Evolutionary conservation across 2,329 filamentous ascomycete species (phyloP), one percentile per base, ranked within the genome.

Genomic region (Microcera coccophila): DNA sequence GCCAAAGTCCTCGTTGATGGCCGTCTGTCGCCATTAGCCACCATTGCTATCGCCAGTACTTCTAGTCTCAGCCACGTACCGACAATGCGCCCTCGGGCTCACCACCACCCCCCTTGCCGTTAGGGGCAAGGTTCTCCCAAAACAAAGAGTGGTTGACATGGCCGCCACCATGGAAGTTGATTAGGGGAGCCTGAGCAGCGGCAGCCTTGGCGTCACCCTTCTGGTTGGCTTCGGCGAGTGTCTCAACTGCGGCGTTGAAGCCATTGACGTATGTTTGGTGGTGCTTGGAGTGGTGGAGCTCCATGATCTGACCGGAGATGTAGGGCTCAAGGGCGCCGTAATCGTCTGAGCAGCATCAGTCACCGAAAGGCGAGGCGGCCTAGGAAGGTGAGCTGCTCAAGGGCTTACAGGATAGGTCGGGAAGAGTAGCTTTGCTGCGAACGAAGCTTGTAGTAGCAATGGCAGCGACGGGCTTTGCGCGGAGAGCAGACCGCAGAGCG

Each of bases 251-350:
- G 48, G 83, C 77, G 74, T 95, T 95, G 75, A 87, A 87, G 66
- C 84, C 85, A 69, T 83, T 93, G 58, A 95, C 88, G 67, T 95
- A 95, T 61, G 90, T 90, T 70, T 91, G 83, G 75, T 95, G 90
- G 78, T 95, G 90, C 71, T 90, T 91, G 72, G 80, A 84, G 80
- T 95, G 87, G 77, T 95, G 90, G 35, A 95, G 81, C 74, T 95
- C 87, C 90, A 95, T 95, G 74, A 95, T 95, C 72, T 93, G 82
- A 66, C 86, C 85, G 37, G 85, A 90, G 73, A 95, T 82, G 62
- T 75, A 63, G 38, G 81, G 81, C 74, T 98, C 93, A 60, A 98
- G 89, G 39, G 90, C 93, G 64, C 85, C 88, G 69, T 96, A 98
- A 77, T 96, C 93, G 66, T 97, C 91, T 95, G 54, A 3, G 19